Evolutionary conservation across 768 basidiomycete genomes (phyloP).

Genomic region (Suillus sp.): DNA sequence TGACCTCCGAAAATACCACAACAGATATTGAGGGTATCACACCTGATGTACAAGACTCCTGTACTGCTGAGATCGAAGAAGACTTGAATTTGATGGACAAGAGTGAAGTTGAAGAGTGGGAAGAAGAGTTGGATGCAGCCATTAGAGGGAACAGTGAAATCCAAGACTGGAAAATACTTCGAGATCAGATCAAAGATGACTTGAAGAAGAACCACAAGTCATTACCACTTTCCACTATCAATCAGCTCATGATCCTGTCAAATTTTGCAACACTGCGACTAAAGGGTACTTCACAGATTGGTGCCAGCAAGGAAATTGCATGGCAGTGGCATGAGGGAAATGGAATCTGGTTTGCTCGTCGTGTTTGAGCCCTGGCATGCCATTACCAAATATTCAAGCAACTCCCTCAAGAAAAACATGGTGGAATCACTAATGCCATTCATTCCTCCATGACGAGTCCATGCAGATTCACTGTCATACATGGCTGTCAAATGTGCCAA

Average conservation of each 20-base stretch:
- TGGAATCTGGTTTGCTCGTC: conserved; percentile 31
- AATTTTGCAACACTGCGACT: conserved; percentile 23
- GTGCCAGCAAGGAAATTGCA: conserved; percentile 38
- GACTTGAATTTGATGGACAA: background rate
- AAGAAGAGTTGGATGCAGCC: conserved; percentile 23
- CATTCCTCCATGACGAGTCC: conserved; percentile 17
- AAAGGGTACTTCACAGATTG: conserved; percentile 31
- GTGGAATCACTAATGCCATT: conserved; percentile 20
- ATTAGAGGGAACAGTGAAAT: conserved; percentile 20
- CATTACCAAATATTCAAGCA: conserved; percentile 42
- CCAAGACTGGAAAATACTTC: conserved; percentile 27
- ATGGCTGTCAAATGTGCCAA: conserved; percentile 26
- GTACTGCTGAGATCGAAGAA: no score
- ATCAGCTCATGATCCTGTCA: conserved; percentile 2
- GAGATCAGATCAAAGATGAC: conserved; percentile 34
- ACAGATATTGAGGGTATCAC: no score
- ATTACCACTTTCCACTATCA: conserved; percentile 27
- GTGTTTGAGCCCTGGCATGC: conserved; percentile 32
- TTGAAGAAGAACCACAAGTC: conserved; percentile 30
- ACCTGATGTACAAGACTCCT: no score
- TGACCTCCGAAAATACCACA: no score
- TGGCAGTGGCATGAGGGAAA: conserved; percentile 40
- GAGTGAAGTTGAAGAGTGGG: conserved; percentile 23
- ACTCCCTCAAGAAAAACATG: conserved; percentile 31
- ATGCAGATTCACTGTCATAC: conserved; percentile 8